Base-by-base conservation (phyloP, 179 eudicot genomes). In the Monotropa hypopitys region DNA sequence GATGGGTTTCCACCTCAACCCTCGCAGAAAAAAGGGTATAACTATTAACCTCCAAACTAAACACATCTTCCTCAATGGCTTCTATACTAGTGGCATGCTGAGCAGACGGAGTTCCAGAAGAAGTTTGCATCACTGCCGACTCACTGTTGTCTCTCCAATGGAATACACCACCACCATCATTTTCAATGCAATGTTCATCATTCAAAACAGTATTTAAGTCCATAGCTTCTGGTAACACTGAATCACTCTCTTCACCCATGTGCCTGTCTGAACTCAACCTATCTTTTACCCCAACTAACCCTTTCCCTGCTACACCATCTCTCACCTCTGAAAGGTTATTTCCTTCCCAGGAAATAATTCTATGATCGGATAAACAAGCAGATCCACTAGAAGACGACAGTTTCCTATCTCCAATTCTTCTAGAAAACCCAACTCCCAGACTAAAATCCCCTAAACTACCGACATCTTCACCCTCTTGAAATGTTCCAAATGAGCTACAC, bases 401-500 rank as follows among this genome's bases (percentile, higher is more conserved):
- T 1, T 67, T 47, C 70, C 53, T 70, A 68, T 81, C 88, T 77
- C 78, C 85, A 61, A 83, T 73, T 73, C 75, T 84, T 73, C 81
- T 77, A 51, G 80, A 63, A 61, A 81, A 86, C 76, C 86, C 85
- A 66, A 84, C 88, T 74, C 86, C 87, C 57, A 91, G 83, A 74
- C 84, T 86, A 51, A 85, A 83, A 83, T 81, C 83, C 68, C 87
- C 92, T 18, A 84, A 78, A 76, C 77, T 75, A 77, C 70, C 80
- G 61, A 70, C 80, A 40, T 80, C 88, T 56, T 84, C 54, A 67
- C 81, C 84, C 61, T 91, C 97, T 69, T 89, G 89, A 84, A 85
- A 88, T 49, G 89, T 68, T 21, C 97, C 97, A 75, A 84, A 83
- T 16, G 95, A 92, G 76, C 94, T 84, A 81, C 94, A 88, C 80